Evolutionary conservation across 2,329 filamentous ascomycete genomes (phyloP), one percentile per base, ranked within the genome.

Genomic region (Phialophora verrucosa): DNA sequence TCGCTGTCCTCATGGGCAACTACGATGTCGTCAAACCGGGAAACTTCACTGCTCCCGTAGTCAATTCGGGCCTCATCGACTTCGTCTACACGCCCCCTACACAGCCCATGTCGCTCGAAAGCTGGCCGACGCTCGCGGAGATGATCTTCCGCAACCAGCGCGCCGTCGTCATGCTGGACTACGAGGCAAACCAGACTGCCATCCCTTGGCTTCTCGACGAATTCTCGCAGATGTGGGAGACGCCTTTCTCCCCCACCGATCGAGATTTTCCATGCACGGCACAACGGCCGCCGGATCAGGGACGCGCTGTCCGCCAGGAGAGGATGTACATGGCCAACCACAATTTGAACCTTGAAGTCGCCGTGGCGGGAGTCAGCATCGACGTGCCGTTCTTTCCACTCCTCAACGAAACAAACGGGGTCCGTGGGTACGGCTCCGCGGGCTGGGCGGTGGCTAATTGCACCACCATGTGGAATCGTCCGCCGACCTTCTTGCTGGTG

Each of bases 221-320:
- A 78, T 97, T 97, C 80, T 86, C 86, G 5, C 91, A 96, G 75
- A 85, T 96, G 80, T 97, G 91, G 91, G 92, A 97, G 80, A 94
- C 93, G 0, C 91, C 91, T 0, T 97, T 96, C 76, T 91, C 92
- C 61, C 92, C 87, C 0, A 86, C 83, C 0, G 78, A 89, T 73
- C 79, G 87, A 2, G 76, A 77, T 0, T 96, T 97, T 76, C 92
- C 93, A 0, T 97, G 93, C 80, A 88, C 82, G 0, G 83, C 89
- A 44, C 87, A 97, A 75, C 88, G 93, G 0, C 93, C 93, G 0
- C 91, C 91, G 0, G 81, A 85, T 51, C 67, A 69, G 17, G 53
- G 54, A 20, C 47, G 32, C 12, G 78, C 83, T 1, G 82, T 86
- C 7, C 84, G 86, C 0, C 80, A 82, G 65, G 82, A 88, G 32